Conservation (phyloP, 371 early-diverging fungal genomes). For the Mortierella sp. region DNA sequence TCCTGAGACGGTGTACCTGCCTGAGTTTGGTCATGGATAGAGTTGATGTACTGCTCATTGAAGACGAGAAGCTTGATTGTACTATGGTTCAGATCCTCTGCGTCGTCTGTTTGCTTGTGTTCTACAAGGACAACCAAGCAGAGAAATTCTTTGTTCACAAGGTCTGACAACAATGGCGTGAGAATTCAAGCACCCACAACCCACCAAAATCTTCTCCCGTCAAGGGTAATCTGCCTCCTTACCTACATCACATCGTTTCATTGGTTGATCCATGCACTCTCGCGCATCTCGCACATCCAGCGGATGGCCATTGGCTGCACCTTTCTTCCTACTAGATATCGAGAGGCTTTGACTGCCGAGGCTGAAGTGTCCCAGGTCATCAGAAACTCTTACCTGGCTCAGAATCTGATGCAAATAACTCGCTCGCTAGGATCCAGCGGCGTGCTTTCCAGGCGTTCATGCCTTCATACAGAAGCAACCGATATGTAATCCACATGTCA, state of each 20-base stretch:
- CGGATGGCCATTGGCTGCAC: conserved; percentile 65
- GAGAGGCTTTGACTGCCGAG: too few relatives aligned
- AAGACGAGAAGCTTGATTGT: conserved; percentile 74
- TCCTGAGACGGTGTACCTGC: too few relatives aligned
- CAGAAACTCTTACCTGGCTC: conserved; percentile 41
- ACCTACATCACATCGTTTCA: conserved; percentile 69
- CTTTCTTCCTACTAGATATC: conserved; percentile 20
- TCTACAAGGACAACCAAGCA: conserved; percentile 78
- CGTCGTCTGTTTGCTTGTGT: conserved; percentile 69
- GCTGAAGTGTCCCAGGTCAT: too few relatives aligned
- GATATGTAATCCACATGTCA: conserved; percentile 60
- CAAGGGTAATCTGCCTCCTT: too few relatives aligned
- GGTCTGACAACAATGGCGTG: conserved; percentile 32
- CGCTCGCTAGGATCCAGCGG: conserved; percentile 58
- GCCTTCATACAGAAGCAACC: conserved; percentile 60
- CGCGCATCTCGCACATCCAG: conserved; percentile 80
- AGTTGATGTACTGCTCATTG: conserved; percentile 76
- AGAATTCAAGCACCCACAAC: too few relatives aligned
- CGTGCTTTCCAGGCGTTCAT: conserved; percentile 56
- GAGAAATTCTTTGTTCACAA: conserved; percentile 60
- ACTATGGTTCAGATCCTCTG: conserved; percentile 79
- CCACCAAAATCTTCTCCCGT: too few relatives aligned
- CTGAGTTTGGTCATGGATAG: conserved; percentile 56
- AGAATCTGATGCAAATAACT: conserved; percentile 62
- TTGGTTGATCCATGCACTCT: conserved; percentile 72